Evolutionary conservation across 495 filamentous ascomycete species (phyloP).

Genomic region (Aspergillus coremiiformis): DNA sequence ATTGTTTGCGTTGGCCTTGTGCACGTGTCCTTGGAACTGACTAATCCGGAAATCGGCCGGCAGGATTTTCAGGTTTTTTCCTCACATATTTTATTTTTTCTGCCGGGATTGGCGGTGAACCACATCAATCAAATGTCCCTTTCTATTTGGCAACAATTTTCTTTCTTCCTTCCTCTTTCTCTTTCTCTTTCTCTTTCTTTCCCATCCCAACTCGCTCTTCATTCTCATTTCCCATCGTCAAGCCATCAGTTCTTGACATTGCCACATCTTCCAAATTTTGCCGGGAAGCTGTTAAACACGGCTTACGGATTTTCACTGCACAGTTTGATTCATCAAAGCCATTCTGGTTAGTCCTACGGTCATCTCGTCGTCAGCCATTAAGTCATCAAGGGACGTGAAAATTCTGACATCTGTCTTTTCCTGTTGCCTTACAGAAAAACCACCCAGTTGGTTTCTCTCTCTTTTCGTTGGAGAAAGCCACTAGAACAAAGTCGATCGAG

Average conservation of each 20-base stretch:
- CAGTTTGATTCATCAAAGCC: slow-evolving; percentile 5
- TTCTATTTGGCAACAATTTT: slow-evolving; percentile 9
- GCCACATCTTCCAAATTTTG: slow-evolving; percentile 5
- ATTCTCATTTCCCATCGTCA: slow-evolving; percentile 8
- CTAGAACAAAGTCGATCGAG: slow-evolving; percentile 25
- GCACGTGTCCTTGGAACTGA: neutral
- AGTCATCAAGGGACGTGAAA: slow-evolving; percentile 16
- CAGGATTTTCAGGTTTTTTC: too few relatives aligned
- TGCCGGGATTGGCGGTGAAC: slow-evolving; percentile 1
- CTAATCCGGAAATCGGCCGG: neutral
- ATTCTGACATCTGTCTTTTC: slow-evolving; percentile 19
- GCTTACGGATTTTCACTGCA: slow-evolving; percentile 8
- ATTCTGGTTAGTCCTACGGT: slow-evolving; percentile 19
- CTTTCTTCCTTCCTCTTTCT: slow-evolving; percentile 8
- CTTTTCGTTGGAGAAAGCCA: slow-evolving; percentile 34
- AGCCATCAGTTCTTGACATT: slow-evolving; percentile 11
- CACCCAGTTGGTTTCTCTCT: slow-evolving; percentile 31
- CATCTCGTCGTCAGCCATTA: slow-evolving; percentile 9
- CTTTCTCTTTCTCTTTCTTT: slow-evolving; percentile 10
- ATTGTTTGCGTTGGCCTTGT: neutral
- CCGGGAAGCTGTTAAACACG: slow-evolving; percentile 7
- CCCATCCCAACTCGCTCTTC: slow-evolving; percentile 3
- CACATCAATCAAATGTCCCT: neutral
- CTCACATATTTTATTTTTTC: neutral
- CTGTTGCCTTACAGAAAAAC: slow-evolving; percentile 19